Evolutionary conservation across 257 asterid genomes (phyloP), one percentile per base, ranked within the genome.

Genomic region (Plantago major): DNA sequence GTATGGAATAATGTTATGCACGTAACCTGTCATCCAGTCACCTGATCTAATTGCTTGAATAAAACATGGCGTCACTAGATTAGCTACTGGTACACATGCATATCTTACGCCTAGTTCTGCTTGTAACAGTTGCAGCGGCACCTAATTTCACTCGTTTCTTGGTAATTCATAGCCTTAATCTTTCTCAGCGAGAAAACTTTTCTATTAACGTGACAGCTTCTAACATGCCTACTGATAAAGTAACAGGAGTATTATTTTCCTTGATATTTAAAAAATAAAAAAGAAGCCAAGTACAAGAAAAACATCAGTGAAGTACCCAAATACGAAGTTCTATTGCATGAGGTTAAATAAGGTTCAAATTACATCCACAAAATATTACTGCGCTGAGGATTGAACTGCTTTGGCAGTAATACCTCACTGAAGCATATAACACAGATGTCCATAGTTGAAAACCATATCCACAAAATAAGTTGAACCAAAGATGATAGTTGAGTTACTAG

Each of bases 401-500:
- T 16, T 58, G 49, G 50, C 63, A 3, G 8, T 58, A 38, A 22
- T 10, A 58, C 63, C 42, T 15, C 15, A 58, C 44, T n/a, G 16
- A 38, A 38, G 62, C 62, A 57, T 17, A 42, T 37, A 22, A 30
- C 16, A 22, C 8, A 33, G 62, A 30, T 56, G 17, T 56, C 62
- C 18, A 0, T 7, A 18, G 48, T 58, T 10, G 10, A 58, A 16
- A 43, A 18, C 16, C 33, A 42, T 12, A 58, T 40, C 63, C 7
- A 40, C 47, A 46, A 10, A 58, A 16, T 11, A 40, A 58, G 46
- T 58, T 58, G 15, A 30, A 40, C 40, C 37, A 58, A 42, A 61
- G 70, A 57, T 37, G 63, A 71, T 26, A 47, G 26, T 58, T 51
- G 49, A 55, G 60, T 28, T 60, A 26, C 58, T 33, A 55, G 47